These are phyloP conservation scores for Epichloe amarillans DNA, from an alignment of 2,329 filamentous ascomycete genomes.

Conservation along the genomic window DNA sequence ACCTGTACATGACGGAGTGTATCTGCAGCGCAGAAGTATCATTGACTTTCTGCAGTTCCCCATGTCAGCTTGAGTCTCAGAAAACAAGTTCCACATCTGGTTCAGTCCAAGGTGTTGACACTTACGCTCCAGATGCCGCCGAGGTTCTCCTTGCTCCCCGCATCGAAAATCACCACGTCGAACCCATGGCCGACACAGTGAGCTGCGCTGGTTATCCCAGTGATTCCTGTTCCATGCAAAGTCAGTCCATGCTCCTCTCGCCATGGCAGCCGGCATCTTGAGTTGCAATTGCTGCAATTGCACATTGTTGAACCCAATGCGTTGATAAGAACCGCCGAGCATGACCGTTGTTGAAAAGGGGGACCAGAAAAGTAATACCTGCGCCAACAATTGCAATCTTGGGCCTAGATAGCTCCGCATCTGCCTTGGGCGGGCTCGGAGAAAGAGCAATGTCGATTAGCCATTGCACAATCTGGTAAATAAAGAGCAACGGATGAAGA, in stretches of 20 bases:
- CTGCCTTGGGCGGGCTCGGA: slow-evolving; percentile 51
- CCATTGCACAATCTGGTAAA: slow-evolving; percentile 54
- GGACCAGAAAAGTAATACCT: slow-evolving; percentile 39
- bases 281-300: no score
- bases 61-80: background rate
- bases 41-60: slow-evolving; percentile 50
- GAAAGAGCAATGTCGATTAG: slow-evolving; percentile 52
- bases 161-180: slow-evolving; percentile 68
- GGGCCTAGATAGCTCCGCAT: slow-evolving; percentile 43
- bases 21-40: slow-evolving; percentile 74
- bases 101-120: background rate
- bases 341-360: background rate
- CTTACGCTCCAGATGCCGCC: slow-evolving; percentile 72
- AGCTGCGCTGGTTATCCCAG: slow-evolving; percentile 62
- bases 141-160: slow-evolving; percentile 48
- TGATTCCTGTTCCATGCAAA: slow-evolving; percentile 44
- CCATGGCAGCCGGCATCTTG: no score
- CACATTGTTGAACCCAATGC: no score
- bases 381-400: slow-evolving; percentile 58
- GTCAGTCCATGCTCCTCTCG: no score
- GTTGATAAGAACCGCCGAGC: background rate
- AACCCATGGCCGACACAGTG: slow-evolving; percentile 81
- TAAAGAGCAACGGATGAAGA: slow-evolving; percentile 42
- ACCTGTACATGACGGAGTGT: slow-evolving; percentile 71
- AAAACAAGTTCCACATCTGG: background rate